Base-by-base conservation (phyloP, 1,284 basidiomycete genomes). In the Cryptococcus maquisensis region DNA sequence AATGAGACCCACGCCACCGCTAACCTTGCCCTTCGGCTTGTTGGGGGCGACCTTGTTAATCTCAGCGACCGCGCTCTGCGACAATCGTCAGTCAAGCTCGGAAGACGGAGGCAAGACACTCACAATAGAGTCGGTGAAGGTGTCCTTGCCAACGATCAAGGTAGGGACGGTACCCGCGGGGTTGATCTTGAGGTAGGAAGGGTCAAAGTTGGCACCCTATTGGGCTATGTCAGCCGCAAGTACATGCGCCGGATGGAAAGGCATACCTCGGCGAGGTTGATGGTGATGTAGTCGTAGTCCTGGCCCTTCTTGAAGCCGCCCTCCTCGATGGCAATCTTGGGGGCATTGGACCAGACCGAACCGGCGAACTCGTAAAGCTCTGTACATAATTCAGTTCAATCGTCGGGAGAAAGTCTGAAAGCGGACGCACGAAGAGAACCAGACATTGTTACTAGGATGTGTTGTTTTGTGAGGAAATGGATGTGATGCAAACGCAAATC, bases 161-260 rank as follows among this genome's bases (percentile, higher is more conserved):
- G 80, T 80, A 26, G 84, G 84, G 15, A 86, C 68, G 1, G 83
- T 85, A 5, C 74, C 84, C 37, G 77, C 68, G 4, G 80, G 78
- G 68, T 83, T 84, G 59, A 84, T 70, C 61, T 80, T 79, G 54
- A 85, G 62, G 71, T 81, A 85, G 8, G 78, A 73, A 10, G 84
- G 84, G 37, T 76, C 73, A 62, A 86, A 86, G 74, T 87, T 87
- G 59, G 80, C 81, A 37, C 83, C 84, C 55, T 83, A 44, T 0
- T 18, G 26, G 15, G n/a, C 20, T 7, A 37, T 20, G 35, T 35
- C 28, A 37, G 28, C 28, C 16, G 10, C 43, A 20, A 16, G 39
- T 16, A 40, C 12, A n/a, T n/a, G 4, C 3, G 43, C 35, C 16
- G 21, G 16, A 3, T 18, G 28, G 3, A 4, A 21, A 24, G 12